Percentiles rank a stretch among this genome's conserved stretches.
These are phyloP conservation scores for Leucocoprinus sp. DNA, from an alignment of 768 basidiomycete genomes.

Conservation along the genomic window DNA sequence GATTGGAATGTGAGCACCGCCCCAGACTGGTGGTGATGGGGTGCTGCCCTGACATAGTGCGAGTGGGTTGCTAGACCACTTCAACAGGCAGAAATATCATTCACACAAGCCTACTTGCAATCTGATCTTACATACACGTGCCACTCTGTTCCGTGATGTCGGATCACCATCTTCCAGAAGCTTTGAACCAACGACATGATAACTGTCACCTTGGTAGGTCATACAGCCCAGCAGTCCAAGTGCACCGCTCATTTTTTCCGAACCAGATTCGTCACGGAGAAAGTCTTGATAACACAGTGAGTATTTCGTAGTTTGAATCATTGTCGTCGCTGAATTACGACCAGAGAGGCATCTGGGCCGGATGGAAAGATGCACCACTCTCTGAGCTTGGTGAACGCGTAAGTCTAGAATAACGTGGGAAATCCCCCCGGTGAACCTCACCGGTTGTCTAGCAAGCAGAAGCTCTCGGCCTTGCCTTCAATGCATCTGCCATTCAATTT, in stretches of 20 bases:
- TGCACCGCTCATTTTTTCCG: conserved; percentile 5
- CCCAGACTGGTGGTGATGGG: too few relatives aligned
- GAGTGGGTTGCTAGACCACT: too few relatives aligned
- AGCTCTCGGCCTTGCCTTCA: conserved; percentile 49
- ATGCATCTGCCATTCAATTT: conserved; percentile 32
- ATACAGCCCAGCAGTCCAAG: conserved; percentile 20
- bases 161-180: neutral
- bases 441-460: conserved; percentile 40
- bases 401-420: neutral
- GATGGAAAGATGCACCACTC: conserved; percentile 70
- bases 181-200: conserved; percentile 10
- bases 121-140: too few relatives aligned
- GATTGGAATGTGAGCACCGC: too few relatives aligned
- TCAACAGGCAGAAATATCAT: too few relatives aligned
- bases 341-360: conserved; percentile 54
- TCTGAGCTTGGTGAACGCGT: conserved; percentile 52
- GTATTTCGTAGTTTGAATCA: conserved; percentile 9
- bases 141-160: too few relatives aligned
- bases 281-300: conserved; percentile 61
- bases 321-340: neutral
- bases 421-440: neutral
- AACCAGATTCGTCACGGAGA: conserved; percentile 60
- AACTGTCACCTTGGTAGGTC: conserved; percentile 19
- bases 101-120: too few relatives aligned
- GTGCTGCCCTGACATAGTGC: too few relatives aligned